Conservation (phyloP, 306 rosid genomes). For the Trifolium repens region DNA sequence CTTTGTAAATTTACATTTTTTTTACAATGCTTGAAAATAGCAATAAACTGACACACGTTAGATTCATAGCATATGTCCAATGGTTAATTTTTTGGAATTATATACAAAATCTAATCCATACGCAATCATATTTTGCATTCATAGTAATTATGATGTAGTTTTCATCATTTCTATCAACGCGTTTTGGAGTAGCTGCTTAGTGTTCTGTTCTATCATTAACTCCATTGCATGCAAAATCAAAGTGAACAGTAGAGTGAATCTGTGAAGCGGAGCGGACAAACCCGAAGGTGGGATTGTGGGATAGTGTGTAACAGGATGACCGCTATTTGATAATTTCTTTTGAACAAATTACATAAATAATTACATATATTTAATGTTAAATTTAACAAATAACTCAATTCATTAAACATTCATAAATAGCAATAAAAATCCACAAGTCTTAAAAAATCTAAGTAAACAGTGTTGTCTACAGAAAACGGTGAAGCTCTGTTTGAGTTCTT, state of each 20-base stretch:
- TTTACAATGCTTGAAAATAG: conserved; percentile 17
- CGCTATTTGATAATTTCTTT: no score
- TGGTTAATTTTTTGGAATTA: background rate
- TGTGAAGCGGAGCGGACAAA: no score
- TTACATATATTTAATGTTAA: no score
- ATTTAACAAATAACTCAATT: no score
- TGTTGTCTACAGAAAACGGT: no score
- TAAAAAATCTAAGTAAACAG: no score
- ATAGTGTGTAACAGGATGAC: no score
- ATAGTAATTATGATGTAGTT: conserved; percentile 3
- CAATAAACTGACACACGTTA: background rate
- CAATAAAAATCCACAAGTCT: no score
- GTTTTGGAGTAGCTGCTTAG: background rate
- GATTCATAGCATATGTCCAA: conserved; percentile 1
- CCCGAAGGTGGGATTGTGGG: no score
- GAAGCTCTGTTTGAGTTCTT: no score
- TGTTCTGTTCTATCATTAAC: background rate
- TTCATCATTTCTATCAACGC: background rate
- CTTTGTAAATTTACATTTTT: background rate
- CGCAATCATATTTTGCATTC: conserved; percentile 1
- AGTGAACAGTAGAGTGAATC: background rate
- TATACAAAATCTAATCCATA: conserved; percentile 1
- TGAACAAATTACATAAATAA: no score
- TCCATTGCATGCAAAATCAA: conserved; percentile 2
- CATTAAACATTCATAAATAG: no score